Percentiles rank a stretch among this genome's conserved stretches.
Evolutionary conservation across 305 asterid genomes (phyloP).

Genomic region (Salvia sclarea): DNA sequence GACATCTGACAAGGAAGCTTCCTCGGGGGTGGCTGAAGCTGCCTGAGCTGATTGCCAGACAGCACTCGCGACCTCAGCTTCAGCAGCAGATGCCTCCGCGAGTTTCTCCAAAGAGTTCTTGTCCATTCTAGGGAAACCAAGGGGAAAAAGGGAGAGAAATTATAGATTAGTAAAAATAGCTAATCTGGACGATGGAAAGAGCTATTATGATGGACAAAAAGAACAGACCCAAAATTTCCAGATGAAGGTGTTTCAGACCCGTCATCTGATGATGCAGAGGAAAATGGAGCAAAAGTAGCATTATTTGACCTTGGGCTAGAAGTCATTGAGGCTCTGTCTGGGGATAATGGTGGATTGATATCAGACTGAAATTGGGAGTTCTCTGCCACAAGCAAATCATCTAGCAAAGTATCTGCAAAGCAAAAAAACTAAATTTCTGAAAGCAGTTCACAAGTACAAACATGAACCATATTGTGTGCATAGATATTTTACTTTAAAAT

Average conservation of each 20-base stretch:
- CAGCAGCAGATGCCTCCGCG: conserved; percentile 97
- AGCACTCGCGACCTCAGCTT: conserved; percentile 94
- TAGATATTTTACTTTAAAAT: neutral
- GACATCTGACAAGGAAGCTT: conserved; percentile 67
- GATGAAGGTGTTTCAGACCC: conserved; percentile 56
- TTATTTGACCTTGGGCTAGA: conserved; percentile 58
- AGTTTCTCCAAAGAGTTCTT: conserved; percentile 78
- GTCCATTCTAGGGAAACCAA: conserved; percentile 56
- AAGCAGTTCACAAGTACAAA: conserved; percentile 12
- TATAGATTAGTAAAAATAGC: conserved; percentile 18
- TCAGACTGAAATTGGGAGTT: conserved; percentile 81
- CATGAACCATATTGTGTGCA: conserved; percentile 15
- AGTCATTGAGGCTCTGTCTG: conserved; percentile 50
- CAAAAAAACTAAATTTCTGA: conserved; percentile 18
- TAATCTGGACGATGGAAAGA: conserved; percentile 24
- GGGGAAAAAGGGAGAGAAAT: neutral
- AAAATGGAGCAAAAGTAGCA: conserved; percentile 42
- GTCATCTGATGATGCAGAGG: conserved; percentile 50
- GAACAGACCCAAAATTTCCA: conserved; percentile 51
- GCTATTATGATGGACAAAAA: conserved; percentile 19
- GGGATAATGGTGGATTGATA: conserved; percentile 44
- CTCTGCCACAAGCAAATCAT: conserved; percentile 87
- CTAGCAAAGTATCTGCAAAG: conserved; percentile 74
- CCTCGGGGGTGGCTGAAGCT: conserved; percentile 68
- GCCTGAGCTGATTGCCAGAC: conserved; percentile 95